These are phyloP conservation scores for Wickerhamomyces strasburgensis DNA, from an alignment of 805 yeast genomes.

Conservation along the genomic window DNA sequence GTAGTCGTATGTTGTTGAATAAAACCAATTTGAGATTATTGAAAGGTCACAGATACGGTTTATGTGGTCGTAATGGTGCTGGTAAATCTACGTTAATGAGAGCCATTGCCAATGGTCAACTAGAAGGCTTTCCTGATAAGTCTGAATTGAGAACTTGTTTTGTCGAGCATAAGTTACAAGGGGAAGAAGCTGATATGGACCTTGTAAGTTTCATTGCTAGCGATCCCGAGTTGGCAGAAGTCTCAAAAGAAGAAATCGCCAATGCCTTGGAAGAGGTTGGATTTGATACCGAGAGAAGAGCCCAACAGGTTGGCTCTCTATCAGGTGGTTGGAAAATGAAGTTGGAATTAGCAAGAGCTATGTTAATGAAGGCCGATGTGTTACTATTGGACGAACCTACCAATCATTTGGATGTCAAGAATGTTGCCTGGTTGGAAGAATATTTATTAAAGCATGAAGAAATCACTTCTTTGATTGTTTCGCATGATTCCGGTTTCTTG, in stretches of 20 bases:
- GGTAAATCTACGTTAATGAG: conserved; percentile 98
- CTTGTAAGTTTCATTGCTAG: conserved; percentile 82
- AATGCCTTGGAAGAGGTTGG: conserved; percentile 80
- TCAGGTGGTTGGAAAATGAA: conserved; percentile 99
- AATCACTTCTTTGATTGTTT: conserved; percentile 91
- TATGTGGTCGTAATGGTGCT: conserved; percentile 98
- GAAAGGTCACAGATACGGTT: conserved; percentile 96
- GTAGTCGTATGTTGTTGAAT: conserved; percentile 93
- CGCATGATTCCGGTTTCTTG: conserved; percentile 96
- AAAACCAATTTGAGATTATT: conserved; percentile 83
- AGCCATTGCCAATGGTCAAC: conserved; percentile 92
- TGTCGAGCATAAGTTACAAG: conserved; percentile 95
- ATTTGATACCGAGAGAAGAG: conserved; percentile 83
- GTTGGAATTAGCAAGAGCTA: conserved; percentile 96
- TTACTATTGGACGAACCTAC: conserved; percentile 96
- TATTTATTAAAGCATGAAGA: conserved; percentile 77
- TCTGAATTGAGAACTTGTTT: conserved; percentile 86
- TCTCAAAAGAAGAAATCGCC: conserved; percentile 66
- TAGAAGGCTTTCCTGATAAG: conserved; percentile 95
- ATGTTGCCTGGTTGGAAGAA: conserved; percentile 91
- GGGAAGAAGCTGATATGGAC: conserved; percentile 88
- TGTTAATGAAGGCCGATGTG: conserved; percentile 96
- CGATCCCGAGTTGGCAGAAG: conserved; percentile 72
- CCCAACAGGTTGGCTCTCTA: conserved; percentile 86
- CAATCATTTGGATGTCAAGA: conserved; percentile 91